A percentile compares a stretch with the other conserved stretches of the same genome.
Evolutionary conservation across 352 stramenopile genomes (phyloP).

Genomic region (Globisporangium irregulare): DNA sequence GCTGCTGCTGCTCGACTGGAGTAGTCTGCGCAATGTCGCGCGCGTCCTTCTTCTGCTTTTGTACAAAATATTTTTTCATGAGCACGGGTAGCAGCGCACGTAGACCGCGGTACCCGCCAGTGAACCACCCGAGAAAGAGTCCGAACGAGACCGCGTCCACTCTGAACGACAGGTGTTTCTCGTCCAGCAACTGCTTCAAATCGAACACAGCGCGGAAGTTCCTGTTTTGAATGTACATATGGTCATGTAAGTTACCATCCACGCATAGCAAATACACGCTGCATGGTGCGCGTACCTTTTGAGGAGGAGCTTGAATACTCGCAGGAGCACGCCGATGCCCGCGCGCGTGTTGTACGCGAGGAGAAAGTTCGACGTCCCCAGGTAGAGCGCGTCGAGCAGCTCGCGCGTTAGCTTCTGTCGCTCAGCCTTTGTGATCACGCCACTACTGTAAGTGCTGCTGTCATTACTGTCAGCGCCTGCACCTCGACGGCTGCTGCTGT

Average conservation of each 20-base stretch:
- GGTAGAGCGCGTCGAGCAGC: slow-evolving; percentile 65
- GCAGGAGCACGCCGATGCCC: slow-evolving; percentile 68
- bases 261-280: too few relatives aligned
- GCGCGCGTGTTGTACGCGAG: slow-evolving; percentile 86
- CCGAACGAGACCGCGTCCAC: slow-evolving; percentile 84
- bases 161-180: slow-evolving; percentile 74
- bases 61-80: slow-evolving; percentile 29
- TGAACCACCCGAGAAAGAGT: slow-evolving; percentile 86
- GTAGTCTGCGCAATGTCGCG: not conserved
- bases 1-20: slow-evolving; percentile 20
- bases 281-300: slow-evolving; percentile 29
- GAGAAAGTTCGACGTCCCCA: slow-evolving; percentile 83
- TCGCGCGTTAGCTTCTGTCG: slow-evolving; percentile 41
- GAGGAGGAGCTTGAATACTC: slow-evolving; percentile 64
- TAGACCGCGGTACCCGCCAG: slow-evolving; percentile 68
- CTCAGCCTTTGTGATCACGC: slow-evolving; percentile 16
- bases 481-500: not conserved
- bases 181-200: slow-evolving; percentile 63
- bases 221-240: slow-evolving; percentile 15
- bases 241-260: too few relatives aligned
- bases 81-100: slow-evolving; percentile 49
- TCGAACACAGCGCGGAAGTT: slow-evolving; percentile 51
- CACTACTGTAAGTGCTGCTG: not conserved
- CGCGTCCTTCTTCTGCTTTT: not conserved
- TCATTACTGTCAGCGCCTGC: not conserved